Base-by-base conservation (phyloP, 768 basidiomycete genomes). In the Leucogyrophana mollusca region DNA sequence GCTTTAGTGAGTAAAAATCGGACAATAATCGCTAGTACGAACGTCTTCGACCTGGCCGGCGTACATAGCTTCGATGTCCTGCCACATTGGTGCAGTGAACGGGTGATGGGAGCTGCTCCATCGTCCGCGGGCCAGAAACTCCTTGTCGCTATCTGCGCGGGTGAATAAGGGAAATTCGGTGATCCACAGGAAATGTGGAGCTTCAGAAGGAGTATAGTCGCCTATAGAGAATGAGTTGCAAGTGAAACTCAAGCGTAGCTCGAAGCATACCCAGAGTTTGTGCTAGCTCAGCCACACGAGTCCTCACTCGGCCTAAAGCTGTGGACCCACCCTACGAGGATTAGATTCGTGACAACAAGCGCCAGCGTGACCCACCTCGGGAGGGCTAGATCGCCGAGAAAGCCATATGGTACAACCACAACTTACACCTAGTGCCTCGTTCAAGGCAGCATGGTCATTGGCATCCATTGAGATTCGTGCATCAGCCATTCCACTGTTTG, bases 91-190 rank as follows among this genome's bases (percentile, higher is more conserved):
- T 8, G 94, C 94, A 10, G 94, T 97, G 67, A 97, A 97, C 2
- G 94, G 94, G 66, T 97, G 94, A 58, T 97, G 94, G 3, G 90
- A 84, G 52, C 88, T 89, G 53, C 89, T 87, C 90, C 91, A 95
- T 57, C 93, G 76, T 23, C 94, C 94, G 46, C 82, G 78, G 3
- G 92, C 88, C 23, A 93, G 68, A 60, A 85, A 80, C 30, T 89
- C 83, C 68, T 96, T 96, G 71, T 96, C 94, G 45, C 76, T 74
- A 63, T 96, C 94, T 30, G 85, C 82, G 23, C 76, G 82, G 13
- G 94, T 83, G 71, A 95, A 96, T 18, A 97, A 75, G 11, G 94
- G 94, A 63, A 96, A 96, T 64, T 95, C 93, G 4, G 92, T 95
- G 43, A 97, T 80, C 94, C 94, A 97, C 16, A 94, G 74, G 67